Conservation (phyloP, 2,329 filamentous ascomycete species). For the Mycocentrospora acerina region DNA sequence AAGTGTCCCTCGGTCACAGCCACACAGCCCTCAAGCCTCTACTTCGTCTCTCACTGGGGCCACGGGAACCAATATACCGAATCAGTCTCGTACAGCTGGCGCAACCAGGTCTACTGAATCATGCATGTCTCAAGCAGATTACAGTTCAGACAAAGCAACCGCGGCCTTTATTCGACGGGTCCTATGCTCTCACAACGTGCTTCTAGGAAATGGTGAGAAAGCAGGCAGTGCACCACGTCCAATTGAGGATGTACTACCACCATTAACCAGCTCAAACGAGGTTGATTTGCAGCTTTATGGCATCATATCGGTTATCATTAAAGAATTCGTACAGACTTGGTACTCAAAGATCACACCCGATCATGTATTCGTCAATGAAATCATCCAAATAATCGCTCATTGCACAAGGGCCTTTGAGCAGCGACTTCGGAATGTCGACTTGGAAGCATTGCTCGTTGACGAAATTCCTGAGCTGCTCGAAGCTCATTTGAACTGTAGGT, state of each 20-base stretch:
- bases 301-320: conserved; percentile 83
- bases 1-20: conserved; percentile 21
- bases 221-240: conserved; percentile 61
- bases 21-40: conserved; percentile 21
- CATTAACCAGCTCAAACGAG: conserved; percentile 90
- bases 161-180: conserved; percentile 77
- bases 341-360: conserved; percentile 91
- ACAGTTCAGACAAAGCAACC: conserved; percentile 75
- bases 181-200: conserved; percentile 69
- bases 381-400: conserved; percentile 88
- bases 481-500: conserved; percentile 74
- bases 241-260: conserved; percentile 81
- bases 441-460: conserved; percentile 81
- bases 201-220: conserved; percentile 53
- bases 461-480: conserved; percentile 83
- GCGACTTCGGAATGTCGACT: conserved; percentile 76
- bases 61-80: conserved; percentile 13
- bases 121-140: conserved; percentile 34
- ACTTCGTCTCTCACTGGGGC: conserved; percentile 10
- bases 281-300: conserved; percentile 93
- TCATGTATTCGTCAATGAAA: conserved; percentile 81
- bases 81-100: conserved; percentile 16
- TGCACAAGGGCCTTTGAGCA: conserved; percentile 87
- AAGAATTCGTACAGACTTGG: conserved; percentile 90
- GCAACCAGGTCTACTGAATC: conserved; percentile 19